A percentile compares a stretch with the other conserved stretches of the same genome.
These are phyloP conservation scores for Septoria linicola DNA, from an alignment of 2,329 filamentous ascomycete genomes.

Conservation along the genomic window DNA sequence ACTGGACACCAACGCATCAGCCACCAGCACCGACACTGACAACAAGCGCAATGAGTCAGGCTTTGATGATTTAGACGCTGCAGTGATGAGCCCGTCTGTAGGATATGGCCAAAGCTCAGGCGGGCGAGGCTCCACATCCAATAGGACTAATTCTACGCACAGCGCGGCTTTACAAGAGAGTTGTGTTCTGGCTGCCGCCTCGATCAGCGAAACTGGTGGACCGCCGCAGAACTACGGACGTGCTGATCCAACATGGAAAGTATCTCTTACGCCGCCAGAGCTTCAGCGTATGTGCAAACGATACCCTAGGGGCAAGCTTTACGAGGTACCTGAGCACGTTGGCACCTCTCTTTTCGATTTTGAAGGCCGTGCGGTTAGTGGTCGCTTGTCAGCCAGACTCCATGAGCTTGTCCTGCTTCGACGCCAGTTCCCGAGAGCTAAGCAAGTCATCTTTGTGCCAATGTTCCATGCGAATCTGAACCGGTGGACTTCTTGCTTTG, in stretches of 20 bases:
- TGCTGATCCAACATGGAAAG: constrained; percentile 25
- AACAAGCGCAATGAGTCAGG: constrained; percentile 10
- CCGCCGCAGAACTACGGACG: constrained; percentile 21
- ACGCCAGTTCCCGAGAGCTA: constrained; percentile 45
- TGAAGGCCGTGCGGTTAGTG: constrained; percentile 21
- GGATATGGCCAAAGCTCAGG: background rate
- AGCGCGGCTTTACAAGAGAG: constrained; percentile 22
- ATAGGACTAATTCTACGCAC: constrained; percentile 12
- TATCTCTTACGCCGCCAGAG: constrained; percentile 24
- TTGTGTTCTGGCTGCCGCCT: constrained; percentile 26
- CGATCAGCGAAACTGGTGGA: constrained; percentile 16
- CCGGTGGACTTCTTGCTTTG: constrained; percentile 34
- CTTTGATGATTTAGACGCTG: background rate
- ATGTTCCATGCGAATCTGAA: constrained; percentile 49
- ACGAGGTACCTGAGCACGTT: constrained; percentile 24
- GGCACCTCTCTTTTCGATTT: constrained; percentile 24
- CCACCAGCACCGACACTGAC: constrained; percentile 19
- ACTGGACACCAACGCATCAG: constrained; percentile 35
- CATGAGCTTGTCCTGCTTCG: constrained; percentile 28
- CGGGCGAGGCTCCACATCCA: background rate
- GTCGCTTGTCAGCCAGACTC: constrained; percentile 21
- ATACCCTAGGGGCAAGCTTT: constrained; percentile 26
- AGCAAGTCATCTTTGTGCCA: constrained; percentile 52
- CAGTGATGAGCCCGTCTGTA: background rate
- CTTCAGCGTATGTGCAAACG: constrained; percentile 25